A percentile compares a stretch with the other conserved stretches of the same genome.
These are phyloP conservation scores for Pichia californica DNA, from an alignment of 805 yeast genomes.

Conservation along the genomic window DNA sequence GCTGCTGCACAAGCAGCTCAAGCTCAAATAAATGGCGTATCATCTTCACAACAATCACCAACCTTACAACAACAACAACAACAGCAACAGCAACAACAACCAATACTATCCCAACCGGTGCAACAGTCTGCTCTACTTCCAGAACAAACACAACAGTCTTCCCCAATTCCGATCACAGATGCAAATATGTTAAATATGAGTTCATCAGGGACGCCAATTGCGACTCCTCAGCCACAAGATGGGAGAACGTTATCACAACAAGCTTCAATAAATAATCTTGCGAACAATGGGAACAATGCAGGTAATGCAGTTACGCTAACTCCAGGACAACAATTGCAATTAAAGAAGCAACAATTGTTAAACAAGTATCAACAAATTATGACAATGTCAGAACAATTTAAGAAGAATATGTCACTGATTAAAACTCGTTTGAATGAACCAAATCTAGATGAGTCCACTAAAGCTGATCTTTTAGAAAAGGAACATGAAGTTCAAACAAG, in stretches of 20 bases:
- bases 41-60: slow-evolving; percentile 6
- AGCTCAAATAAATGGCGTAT: slow-evolving; percentile 9
- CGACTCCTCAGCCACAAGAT: slow-evolving; percentile 7
- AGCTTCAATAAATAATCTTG: neutral
- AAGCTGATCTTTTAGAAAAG: slow-evolving; percentile 40
- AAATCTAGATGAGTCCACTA: slow-evolving; percentile 38
- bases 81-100: neutral
- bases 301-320: slow-evolving; percentile 9
- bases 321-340: slow-evolving; percentile 20
- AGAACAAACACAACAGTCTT: slow-evolving; percentile 4
- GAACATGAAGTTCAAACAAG: slow-evolving; percentile 42
- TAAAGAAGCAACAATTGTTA: slow-evolving; percentile 26
- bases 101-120: slow-evolving; percentile 6
- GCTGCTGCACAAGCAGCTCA: slow-evolving; percentile 12
- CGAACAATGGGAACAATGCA: neutral
- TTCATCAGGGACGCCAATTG: neutral
- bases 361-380: slow-evolving; percentile 38
- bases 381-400: slow-evolving; percentile 42
- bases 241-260: slow-evolving; percentile 9
- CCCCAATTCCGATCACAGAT: slow-evolving; percentile 7
- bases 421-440: slow-evolving; percentile 42
- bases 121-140: too few species aligned
- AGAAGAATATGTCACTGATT: slow-evolving; percentile 43
- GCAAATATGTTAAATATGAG: neutral
- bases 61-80: neutral